Evolutionary conservation across 225 moss, liverwort and hornwort species (phyloP).

Genomic region (Rhytidiadelphus loreus): DNA sequence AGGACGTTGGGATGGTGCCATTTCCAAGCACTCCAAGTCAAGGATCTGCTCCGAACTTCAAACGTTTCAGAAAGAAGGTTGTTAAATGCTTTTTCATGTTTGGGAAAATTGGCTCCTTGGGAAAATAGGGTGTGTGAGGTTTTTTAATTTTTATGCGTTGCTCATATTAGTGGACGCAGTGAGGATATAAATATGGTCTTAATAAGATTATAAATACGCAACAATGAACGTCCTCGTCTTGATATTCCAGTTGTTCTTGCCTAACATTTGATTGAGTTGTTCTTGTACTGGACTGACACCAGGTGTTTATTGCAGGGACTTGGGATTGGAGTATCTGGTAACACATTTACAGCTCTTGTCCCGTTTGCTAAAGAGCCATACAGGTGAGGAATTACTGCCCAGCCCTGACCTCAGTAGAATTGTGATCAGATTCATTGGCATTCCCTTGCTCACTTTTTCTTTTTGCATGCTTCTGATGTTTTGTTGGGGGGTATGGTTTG

Average conservation of each 20-base stretch:
- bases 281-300: background rate
- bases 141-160: background rate
- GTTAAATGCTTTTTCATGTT: background rate
- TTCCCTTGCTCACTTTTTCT: background rate
- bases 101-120: background rate
- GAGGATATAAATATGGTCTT: background rate
- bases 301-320: slow-evolving; percentile 14
- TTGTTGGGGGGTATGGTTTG: background rate
- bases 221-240: background rate
- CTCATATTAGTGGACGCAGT: background rate
- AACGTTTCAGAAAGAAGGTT: slow-evolving; percentile 73
- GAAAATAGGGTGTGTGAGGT: background rate
- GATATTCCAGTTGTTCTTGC: background rate
- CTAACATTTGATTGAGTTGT: background rate
- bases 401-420: background rate
- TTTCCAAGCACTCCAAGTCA: slow-evolving; percentile 8
- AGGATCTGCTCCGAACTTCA: slow-evolving; percentile 50
- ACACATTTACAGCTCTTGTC: slow-evolving; percentile 55
- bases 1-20: slow-evolving; percentile 2
- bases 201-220: background rate
- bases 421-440: background rate
- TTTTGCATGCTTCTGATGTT: background rate
- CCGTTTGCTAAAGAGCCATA: slow-evolving; percentile 90
- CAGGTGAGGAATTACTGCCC: slow-evolving; percentile 31
- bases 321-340: slow-evolving; percentile 46